Conservation (phyloP, 306 rosid genomes). For the Astragalus membranaceus region DNA sequence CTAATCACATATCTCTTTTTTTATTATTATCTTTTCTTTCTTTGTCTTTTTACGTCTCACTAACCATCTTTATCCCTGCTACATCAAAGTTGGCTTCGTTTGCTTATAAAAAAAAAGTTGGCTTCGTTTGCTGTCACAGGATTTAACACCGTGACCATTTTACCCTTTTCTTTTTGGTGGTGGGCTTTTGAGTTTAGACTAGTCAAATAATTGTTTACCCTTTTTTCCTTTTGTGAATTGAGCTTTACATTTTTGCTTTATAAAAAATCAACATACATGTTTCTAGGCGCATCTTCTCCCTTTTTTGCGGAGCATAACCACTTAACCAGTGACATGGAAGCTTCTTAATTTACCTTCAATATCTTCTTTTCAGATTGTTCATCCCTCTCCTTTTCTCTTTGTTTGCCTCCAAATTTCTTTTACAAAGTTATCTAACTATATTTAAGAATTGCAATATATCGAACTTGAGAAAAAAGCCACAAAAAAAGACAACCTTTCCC, state of each 20-base stretch:
- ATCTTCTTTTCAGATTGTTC: constrained; percentile 4
- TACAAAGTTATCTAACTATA: neutral
- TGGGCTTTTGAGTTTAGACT: constrained; percentile 15
- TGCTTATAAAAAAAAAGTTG: too few relatives aligned
- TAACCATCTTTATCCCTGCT: too few relatives aligned
- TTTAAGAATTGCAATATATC: neutral
- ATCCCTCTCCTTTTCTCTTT: neutral
- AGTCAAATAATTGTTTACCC: constrained; percentile 12
- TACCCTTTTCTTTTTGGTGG: neutral
- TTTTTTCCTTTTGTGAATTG: neutral
- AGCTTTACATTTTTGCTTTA: constrained; percentile 41
- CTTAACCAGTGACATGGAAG: constrained; percentile 12
- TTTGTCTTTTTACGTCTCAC: neutral
- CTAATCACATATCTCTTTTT: too few relatives aligned
- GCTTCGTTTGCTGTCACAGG: neutral
- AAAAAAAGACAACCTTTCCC: neutral
- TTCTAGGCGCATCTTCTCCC: constrained; percentile 9
- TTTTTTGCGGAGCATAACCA: neutral
- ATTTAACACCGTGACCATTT: constrained; percentile 9
- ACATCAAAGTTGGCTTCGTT: neutral
- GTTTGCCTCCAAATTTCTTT: neutral
- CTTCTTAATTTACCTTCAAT: constrained; percentile 16
- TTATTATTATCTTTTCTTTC: neutral
- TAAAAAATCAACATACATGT: constrained; percentile 21
- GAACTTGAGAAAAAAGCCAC: neutral